Evolutionary conservation across 768 basidiomycete genomes (phyloP).

Genomic region (Rhodosporidiobolus odoratus): DNA sequence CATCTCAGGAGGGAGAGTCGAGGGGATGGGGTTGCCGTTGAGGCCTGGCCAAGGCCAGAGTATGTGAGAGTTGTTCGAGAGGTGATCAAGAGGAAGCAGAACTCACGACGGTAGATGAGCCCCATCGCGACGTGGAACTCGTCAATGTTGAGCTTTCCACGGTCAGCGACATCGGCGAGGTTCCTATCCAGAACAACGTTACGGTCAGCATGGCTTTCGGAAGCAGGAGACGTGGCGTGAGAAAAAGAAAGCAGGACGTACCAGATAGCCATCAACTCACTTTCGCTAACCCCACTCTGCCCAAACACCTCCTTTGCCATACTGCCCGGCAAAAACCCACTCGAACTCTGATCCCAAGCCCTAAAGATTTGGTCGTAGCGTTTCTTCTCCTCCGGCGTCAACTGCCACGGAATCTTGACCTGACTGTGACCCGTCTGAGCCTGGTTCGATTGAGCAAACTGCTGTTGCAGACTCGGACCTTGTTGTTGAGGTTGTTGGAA

Average conservation of each 20-base stretch:
- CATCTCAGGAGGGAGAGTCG: conserved; percentile 77
- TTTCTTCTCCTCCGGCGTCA: conserved; percentile 87
- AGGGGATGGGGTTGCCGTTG: conserved; percentile 86
- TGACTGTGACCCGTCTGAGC: conserved; percentile 60
- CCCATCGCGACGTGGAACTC: conserved; percentile 99
- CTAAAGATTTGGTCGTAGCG: conserved; percentile 93
- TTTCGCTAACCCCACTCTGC: conserved; percentile 77
- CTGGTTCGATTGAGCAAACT: conserved; percentile 40
- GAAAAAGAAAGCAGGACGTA: conserved; percentile 48
- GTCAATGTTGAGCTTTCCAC: conserved; percentile 87
- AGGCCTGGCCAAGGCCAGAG: conserved; percentile 57
- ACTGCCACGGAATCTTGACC: conserved; percentile 74
- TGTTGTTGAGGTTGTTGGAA: conserved; percentile 11
- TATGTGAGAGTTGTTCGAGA: not conserved
- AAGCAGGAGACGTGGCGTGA: not conserved
- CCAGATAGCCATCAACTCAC: conserved; percentile 92
- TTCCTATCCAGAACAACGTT: conserved; percentile 55
- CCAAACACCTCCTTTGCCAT: conserved; percentile 90
- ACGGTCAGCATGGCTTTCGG: not conserved
- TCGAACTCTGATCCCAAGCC: conserved; percentile 78
- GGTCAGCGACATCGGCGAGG: conserved; percentile 84
- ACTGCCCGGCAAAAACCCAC: conserved; percentile 78
- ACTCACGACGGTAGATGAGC: conserved; percentile 82
- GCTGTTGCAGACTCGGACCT: conserved; percentile 15
- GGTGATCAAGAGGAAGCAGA: not conserved